Conservation (phyloP, 192 early-diverging fungal species). For the Coemansia nantahalensis region DNA sequence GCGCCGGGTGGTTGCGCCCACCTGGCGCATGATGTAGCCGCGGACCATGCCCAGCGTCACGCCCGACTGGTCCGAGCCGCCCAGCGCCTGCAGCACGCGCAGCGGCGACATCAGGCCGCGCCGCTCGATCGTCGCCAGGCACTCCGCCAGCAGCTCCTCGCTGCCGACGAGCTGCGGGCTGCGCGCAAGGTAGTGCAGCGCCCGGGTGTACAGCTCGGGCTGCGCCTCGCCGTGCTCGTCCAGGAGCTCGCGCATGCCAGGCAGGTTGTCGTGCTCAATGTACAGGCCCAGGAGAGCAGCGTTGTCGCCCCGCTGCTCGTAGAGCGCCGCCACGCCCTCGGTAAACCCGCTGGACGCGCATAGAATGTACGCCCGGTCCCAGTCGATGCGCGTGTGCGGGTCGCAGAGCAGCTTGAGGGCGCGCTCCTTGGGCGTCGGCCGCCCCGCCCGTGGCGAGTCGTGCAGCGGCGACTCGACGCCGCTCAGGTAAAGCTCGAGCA, state of each 20-base stretch:
- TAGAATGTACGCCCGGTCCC: conserved; percentile 88
- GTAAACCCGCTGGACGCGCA: conserved; percentile 84
- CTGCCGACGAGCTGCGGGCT: conserved; percentile 63
- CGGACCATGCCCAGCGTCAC: conserved; percentile 88
- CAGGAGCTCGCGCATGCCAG: conserved; percentile 62
- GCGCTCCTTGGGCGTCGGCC: conserved; percentile 54
- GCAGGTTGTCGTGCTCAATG: conserved; percentile 69
- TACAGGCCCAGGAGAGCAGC: conserved; percentile 67
- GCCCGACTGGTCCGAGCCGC: conserved; percentile 55
- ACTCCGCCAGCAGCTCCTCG: conserved; percentile 57
- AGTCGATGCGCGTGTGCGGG: conserved; percentile 74
- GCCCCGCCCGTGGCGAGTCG: conserved; percentile 10
- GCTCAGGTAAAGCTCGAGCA: conserved; percentile 87
- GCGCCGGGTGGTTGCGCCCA: conserved; percentile 68
- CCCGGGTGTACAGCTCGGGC: conserved; percentile 65
- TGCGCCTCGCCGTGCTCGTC: conserved; percentile 65
- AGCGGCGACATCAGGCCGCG: conserved; percentile 84
- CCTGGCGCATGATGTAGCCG: conserved; percentile 75
- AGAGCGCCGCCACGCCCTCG: conserved; percentile 83
- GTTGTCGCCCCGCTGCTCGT: conserved; percentile 80
- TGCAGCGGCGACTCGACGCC: conserved; percentile 46
- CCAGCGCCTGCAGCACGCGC: conserved; percentile 84
- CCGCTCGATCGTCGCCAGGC: conserved; percentile 81
- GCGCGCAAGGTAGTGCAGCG: conserved; percentile 70
- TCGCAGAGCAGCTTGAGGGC: conserved; percentile 69